Base-by-base conservation (phyloP, 2,329 filamentous ascomycete species). In the Orbilia quercus region DNA sequence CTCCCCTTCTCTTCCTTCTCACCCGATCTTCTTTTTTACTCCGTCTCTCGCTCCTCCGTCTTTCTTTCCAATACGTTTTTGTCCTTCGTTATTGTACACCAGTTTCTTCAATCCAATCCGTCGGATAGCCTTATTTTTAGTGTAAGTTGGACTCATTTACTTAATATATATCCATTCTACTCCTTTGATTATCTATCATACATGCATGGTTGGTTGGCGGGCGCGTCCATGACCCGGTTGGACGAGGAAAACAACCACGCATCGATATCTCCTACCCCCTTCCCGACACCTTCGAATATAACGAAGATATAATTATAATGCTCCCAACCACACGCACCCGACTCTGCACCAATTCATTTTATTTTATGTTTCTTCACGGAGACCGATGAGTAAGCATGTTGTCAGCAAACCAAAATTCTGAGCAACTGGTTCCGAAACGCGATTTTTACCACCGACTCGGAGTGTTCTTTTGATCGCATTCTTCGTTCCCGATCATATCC, bases 21-120 rank as follows among this genome's bases (percentile, higher is more conserved):
- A 48, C 53, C 53, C 40, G 44, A 59, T 54, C 14, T 47, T 31
- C 36, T 60, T 53, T 34, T 50, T 76, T n/a, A n/a, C 72, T 75
- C 45, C 75, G 71, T 58, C 75, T 40, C 59, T 69, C 74, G 63
- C 75, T 67, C 70, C 67, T 75, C 58, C 69, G 42, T 59, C 40
- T 67, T 67, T 67, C 38, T 67, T 67, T 38, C 28, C 38, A 31
- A 31, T 31, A 31, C 28, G 28, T 31, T 31, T 31, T 31, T 23
- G 48, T 71, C 58, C 66, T 50, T 71, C 66, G 58, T 71, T 70
- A 60, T 22, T 48, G 40, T 42, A n/a, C 45, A 40, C 36, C 36
- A 40, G 9, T 40, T 40, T 5, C 36, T 45, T 54, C 64, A 40
- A 45, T 58, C 31, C 59, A 38, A n/a, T 40, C 36, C 12, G 36